Conservation (phyloP, 805 yeast species). For the Candida maris region DNA sequence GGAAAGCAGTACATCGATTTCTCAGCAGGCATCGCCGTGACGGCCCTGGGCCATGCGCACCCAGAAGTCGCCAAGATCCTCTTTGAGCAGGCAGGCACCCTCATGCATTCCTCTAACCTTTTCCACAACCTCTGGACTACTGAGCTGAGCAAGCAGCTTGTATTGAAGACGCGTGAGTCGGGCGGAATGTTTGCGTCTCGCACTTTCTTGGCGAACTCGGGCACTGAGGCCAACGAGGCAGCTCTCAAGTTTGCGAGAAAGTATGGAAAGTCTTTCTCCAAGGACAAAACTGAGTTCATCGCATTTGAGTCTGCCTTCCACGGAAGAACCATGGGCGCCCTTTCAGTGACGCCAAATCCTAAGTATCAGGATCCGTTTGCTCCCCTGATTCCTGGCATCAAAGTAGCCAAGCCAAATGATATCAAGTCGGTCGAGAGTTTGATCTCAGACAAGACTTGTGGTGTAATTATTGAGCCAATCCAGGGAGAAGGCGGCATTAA, state of each 20-base stretch:
- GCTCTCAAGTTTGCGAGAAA: slow-evolving; percentile 71
- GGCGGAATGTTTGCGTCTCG: slow-evolving; percentile 87
- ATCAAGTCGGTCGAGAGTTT: slow-evolving; percentile 54
- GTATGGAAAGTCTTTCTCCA: slow-evolving; percentile 56
- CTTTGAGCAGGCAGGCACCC: slow-evolving; percentile 63
- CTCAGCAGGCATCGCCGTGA: slow-evolving; percentile 95
- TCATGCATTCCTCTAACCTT: slow-evolving; percentile 83
- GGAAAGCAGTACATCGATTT: slow-evolving; percentile 81
- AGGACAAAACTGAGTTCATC: slow-evolving; percentile 67
- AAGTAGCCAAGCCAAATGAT: slow-evolving; percentile 60
- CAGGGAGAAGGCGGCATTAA: slow-evolving; percentile 98
- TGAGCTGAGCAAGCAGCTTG: slow-evolving; percentile 66
- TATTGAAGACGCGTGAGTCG: slow-evolving; percentile 59
- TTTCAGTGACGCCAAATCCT: slow-evolving; percentile 87
- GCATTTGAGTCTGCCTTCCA: slow-evolving; percentile 91
- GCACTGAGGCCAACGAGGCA: slow-evolving; percentile 58
- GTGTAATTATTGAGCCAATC: slow-evolving; percentile 92
- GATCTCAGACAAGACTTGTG: slow-evolving; percentile 70
- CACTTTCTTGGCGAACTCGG: slow-evolving; percentile 62
- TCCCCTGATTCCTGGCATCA: slow-evolving; percentile 88
- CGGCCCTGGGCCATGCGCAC: slow-evolving; percentile 87
- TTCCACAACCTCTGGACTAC: slow-evolving; percentile 84
- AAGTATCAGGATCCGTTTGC: slow-evolving; percentile 90
- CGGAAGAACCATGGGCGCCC: slow-evolving; percentile 92
- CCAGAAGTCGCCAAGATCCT: slow-evolving; percentile 69